Evolutionary conservation across 2,329 filamentous ascomycete genomes (phyloP).

Genomic region (Colletotrichum tanaceti): DNA sequence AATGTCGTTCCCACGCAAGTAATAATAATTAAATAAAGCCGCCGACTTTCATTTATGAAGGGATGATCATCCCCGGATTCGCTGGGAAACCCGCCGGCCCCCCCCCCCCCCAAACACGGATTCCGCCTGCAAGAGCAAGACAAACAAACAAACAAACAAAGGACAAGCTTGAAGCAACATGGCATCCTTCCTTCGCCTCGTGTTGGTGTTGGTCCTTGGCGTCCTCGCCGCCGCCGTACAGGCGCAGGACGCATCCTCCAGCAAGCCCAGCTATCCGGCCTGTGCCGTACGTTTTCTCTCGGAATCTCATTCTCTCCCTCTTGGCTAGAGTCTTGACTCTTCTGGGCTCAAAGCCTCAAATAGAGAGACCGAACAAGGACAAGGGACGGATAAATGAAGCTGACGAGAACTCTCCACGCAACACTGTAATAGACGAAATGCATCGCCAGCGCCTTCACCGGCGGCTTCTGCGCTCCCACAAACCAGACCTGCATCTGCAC

Average conservation of each 20-base stretch:
- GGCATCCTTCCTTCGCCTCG: constrained; percentile 24
- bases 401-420: no score
- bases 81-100: not conserved
- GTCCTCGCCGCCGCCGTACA: constrained; percentile 13
- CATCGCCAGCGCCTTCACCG: constrained; percentile 30
- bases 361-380: no score
- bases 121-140: not conserved
- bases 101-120: no score
- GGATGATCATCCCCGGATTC: constrained; percentile 27
- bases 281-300: constrained; percentile 41
- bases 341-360: no score
- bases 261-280: constrained; percentile 32
- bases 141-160: no score
- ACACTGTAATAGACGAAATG: constrained; percentile 39
- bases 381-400: no score
- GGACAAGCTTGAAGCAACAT: constrained; percentile 13
- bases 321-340: no score
- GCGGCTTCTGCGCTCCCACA: constrained; percentile 41
- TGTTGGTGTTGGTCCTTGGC: constrained; percentile 26
- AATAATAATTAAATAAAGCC: no score
- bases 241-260: constrained; percentile 17
- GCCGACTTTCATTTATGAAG: constrained; percentile 35
- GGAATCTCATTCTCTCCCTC: no score
- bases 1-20: constrained; percentile 13
- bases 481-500: constrained; percentile 45